Conservation (phyloP, 1,139 yeast genomes). For the Yamadazyma triangularis region DNA sequence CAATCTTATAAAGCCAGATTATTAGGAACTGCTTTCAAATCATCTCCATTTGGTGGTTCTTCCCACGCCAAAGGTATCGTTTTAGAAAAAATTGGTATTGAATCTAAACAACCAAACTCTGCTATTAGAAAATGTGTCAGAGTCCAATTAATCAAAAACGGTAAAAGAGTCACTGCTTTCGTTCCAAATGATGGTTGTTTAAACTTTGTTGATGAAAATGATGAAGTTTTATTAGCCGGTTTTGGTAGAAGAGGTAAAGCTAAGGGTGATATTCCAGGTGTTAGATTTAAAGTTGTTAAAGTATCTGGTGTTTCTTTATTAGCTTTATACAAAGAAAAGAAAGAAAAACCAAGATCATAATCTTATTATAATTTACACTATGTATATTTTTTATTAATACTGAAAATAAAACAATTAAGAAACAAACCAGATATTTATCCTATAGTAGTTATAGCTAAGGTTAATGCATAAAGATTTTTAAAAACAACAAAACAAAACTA, state of each 20-base stretch:
- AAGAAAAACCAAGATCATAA: conserved; percentile 99
- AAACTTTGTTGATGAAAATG: conserved; percentile 99
- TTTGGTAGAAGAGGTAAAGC: conserved; percentile 99
- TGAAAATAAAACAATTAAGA: too few species aligned
- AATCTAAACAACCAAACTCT: conserved; percentile 99
- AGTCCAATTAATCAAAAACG: conserved; percentile 99
- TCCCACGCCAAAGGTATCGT: conserved; percentile 99
- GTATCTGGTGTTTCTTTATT: conserved; percentile 99
- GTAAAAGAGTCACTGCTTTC: conserved; percentile 99
- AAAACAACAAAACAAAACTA: too few species aligned
- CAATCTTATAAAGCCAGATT: conserved; percentile 96
- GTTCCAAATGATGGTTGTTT: conserved; percentile 99
- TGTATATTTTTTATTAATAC: too few species aligned
- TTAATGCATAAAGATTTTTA: conserved; percentile 14
- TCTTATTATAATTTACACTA: conserved; percentile 5
- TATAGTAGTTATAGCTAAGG: too few species aligned
- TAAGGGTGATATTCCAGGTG: conserved; percentile 99
- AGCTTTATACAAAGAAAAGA: conserved; percentile 99
- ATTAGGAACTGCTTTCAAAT: conserved; percentile 99
- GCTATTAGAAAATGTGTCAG: conserved; percentile 99
- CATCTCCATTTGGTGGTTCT: conserved; percentile 99
- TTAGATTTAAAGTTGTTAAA: conserved; percentile 99
- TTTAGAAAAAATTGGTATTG: conserved; percentile 98
- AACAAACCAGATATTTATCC: conserved; percentile 2
- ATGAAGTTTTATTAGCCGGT: conserved; percentile 99